These are phyloP conservation scores for Capsicum pubescens DNA, from an alignment of 257 asterid species.

Conservation along the genomic window DNA sequence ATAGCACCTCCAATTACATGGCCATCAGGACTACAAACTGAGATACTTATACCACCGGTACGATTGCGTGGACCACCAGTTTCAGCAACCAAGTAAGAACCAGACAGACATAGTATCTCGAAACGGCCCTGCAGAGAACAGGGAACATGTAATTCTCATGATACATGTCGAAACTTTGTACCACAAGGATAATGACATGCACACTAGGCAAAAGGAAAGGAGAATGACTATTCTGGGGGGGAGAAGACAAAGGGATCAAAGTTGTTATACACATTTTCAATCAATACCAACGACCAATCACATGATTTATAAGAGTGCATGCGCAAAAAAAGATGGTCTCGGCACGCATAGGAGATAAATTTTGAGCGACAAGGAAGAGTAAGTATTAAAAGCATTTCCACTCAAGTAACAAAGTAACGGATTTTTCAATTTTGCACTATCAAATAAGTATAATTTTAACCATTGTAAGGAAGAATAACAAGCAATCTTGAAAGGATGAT, in stretches of 20 bases:
- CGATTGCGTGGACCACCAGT: constrained; percentile 63
- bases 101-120: constrained; percentile 66
- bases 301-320: not conserved
- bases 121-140: constrained; percentile 59
- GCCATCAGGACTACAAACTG: constrained; percentile 74
- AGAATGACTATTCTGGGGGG: not conserved
- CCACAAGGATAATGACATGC: not conserved
- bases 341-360: too few relatives aligned
- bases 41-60: constrained; percentile 69
- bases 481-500: not conserved
- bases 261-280: not conserved
- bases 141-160: constrained; percentile 1
- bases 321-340: not conserved
- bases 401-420: not conserved
- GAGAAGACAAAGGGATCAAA: too few relatives aligned
- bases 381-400: not conserved
- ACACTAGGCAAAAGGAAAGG: not conserved
- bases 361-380: too few relatives aligned
- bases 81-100: constrained; percentile 70
- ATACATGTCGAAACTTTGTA: not conserved
- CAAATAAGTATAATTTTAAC: not conserved
- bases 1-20: constrained; percentile 72
- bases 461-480: not conserved
- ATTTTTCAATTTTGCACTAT: not conserved
- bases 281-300: not conserved